These are phyloP conservation scores for Heimioporus sp. DNA, from an alignment of 768 basidiomycete species.

Conservation along the genomic window DNA sequence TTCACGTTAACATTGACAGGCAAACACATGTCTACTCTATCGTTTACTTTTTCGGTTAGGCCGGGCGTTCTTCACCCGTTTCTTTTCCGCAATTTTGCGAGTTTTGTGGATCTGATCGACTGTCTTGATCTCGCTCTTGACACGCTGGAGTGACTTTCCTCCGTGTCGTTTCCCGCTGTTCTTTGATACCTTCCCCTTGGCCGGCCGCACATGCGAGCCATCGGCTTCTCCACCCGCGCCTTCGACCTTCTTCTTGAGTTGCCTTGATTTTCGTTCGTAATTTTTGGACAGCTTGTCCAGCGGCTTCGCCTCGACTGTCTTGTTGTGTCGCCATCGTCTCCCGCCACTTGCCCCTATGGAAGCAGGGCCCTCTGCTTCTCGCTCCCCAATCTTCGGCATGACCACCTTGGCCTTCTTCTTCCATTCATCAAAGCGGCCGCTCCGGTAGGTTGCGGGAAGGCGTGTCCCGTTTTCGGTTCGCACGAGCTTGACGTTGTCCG, in stretches of 20 bases:
- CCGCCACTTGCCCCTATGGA: conserved; percentile 39
- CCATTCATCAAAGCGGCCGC: conserved; percentile 96
- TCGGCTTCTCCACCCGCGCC: conserved; percentile 27
- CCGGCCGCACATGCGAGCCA: conserved; percentile 14
- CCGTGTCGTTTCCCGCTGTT: conserved; percentile 44
- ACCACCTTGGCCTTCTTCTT: conserved; percentile 70
- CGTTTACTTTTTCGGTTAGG: conserved; percentile 42
- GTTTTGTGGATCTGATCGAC: conserved; percentile 84
- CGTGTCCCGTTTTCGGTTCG: conserved; percentile 89
- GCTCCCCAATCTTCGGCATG: conserved; percentile 82
- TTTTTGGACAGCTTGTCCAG: conserved; percentile 69
- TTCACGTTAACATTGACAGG: neutral
- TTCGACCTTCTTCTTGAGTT: conserved; percentile 55
- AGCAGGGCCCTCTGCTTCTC: conserved; percentile 48
- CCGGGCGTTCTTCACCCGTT: conserved; percentile 79
- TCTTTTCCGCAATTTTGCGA: conserved; percentile 62
- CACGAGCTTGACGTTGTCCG: conserved; percentile 93
- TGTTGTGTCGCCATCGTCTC: conserved; percentile 73
- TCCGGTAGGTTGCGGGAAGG: conserved; percentile 88
- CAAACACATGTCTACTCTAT: conserved; percentile 16
- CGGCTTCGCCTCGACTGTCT: conserved; percentile 62
- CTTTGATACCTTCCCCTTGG: conserved; percentile 31
- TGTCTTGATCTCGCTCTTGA: conserved; percentile 83
- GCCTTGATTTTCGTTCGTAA: conserved; percentile 72
- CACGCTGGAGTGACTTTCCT: conserved; percentile 58